Conservation (phyloP, 225 moss, liverwort and hornwort species). For the Marchantia polymorpha region DNA sequence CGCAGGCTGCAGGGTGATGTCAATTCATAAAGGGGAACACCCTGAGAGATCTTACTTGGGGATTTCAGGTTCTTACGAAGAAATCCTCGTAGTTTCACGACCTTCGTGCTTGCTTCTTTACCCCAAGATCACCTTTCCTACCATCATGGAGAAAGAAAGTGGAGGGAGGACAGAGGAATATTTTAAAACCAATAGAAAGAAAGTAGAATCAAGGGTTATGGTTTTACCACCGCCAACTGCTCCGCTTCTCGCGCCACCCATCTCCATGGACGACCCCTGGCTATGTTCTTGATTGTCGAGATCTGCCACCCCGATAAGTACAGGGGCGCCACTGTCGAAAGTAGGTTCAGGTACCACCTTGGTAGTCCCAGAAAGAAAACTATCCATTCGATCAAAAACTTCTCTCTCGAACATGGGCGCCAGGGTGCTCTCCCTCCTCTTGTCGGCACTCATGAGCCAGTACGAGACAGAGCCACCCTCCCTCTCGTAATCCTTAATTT, state of each 20-base stretch:
- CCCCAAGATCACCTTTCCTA: no score
- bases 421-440: slow-evolving; percentile 67
- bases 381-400: slow-evolving; percentile 73
- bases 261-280: slow-evolving; percentile 47
- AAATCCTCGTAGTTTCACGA: no score
- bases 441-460: slow-evolving; percentile 86
- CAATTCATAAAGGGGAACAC: no score
- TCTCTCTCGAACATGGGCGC: slow-evolving; percentile 92
- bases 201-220: neutral
- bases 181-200: neutral
- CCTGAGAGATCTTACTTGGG: no score
- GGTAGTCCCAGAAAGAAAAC: slow-evolving; percentile 38
- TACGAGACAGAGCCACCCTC: slow-evolving; percentile 53
- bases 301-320: slow-evolving; percentile 21
- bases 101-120: no score
- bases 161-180: neutral
- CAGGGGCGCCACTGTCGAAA: slow-evolving; percentile 31
- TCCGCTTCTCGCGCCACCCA: slow-evolving; percentile 33
- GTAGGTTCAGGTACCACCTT: slow-evolving; percentile 29
- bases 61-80: no score
- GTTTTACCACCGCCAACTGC: slow-evolving; percentile 38
- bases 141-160: no score
- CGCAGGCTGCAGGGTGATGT: no score
- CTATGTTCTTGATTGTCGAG: slow-evolving; percentile 38
- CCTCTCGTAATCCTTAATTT: slow-evolving; percentile 81